These are phyloP conservation scores for Pyropia haitanensis DNA, from an alignment of 23 red algal genomes.

Conservation along the genomic window DNA sequence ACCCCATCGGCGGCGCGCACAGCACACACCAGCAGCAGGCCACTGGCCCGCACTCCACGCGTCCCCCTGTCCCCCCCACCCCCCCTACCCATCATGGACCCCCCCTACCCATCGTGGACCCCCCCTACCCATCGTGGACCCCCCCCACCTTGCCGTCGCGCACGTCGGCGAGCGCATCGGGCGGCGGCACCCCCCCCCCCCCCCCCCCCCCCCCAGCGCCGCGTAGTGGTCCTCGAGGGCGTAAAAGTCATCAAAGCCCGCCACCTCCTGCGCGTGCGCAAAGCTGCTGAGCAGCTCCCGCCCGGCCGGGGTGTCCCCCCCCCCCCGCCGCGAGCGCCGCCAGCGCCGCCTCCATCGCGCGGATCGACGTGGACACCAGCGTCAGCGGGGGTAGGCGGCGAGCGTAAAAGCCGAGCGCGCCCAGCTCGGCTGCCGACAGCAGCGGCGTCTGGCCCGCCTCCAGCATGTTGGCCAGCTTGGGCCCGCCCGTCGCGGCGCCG, in stretches of 20 bases:
- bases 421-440: constrained; percentile 53
- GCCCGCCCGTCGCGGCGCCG: constrained; percentile 19
- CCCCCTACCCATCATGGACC: too few species aligned
- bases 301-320: constrained; percentile 50
- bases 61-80: too few species aligned
- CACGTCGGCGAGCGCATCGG: too few species aligned
- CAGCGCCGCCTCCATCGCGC: constrained; percentile 71
- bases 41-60: too few species aligned
- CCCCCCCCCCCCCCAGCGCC: too few species aligned
- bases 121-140: too few species aligned
- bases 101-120: too few species aligned
- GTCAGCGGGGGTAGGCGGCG: constrained; percentile 91
- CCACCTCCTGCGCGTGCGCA: constrained; percentile 52
- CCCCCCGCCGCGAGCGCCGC: constrained; percentile 25
- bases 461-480: constrained; percentile 82
- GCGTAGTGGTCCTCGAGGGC: constrained; percentile 27
- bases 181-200: too few species aligned
- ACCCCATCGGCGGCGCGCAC: too few species aligned
- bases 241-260: constrained; percentile 75
- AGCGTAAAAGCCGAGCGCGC: constrained; percentile 71
- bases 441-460: constrained; percentile 86
- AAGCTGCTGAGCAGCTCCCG: constrained; percentile 57
- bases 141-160: too few species aligned
- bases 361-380: constrained; percentile 64
- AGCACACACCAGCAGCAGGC: too few species aligned